phyloP scores from a whole-genome alignment of 306 rosid genomes.

The Macrotyloma uniflorum region DNA sequence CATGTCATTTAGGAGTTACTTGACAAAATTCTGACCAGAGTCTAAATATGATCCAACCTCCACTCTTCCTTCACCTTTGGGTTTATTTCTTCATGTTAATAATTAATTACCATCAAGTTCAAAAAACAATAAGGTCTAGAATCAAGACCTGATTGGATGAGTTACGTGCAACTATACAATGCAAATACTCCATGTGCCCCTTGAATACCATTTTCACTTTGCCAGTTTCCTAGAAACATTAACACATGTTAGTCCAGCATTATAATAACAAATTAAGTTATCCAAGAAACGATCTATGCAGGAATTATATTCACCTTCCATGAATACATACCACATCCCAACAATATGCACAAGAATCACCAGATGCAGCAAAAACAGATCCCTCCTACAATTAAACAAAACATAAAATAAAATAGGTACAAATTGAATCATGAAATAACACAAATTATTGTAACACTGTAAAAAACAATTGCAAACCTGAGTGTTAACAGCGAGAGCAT shows the following conservation, averaged over 20 bases:
- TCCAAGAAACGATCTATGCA: slow-evolving; percentile 11
- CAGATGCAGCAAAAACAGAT: slow-evolving; percentile 84
- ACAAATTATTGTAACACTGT: slow-evolving; percentile 4
- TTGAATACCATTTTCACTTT: slow-evolving; percentile 74
- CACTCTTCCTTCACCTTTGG: neutral
- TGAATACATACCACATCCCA: slow-evolving; percentile 95
- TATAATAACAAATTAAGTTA: slow-evolving; percentile 26
- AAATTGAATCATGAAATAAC: slow-evolving; percentile 25
- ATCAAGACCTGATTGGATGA: slow-evolving; percentile 72
- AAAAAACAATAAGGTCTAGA: slow-evolving; percentile 28
- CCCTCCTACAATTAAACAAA: slow-evolving; percentile 64
- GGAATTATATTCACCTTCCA: slow-evolving; percentile 54
- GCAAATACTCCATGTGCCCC: slow-evolving; percentile 93
- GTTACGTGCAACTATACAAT: slow-evolving; percentile 82
- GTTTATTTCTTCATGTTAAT: neutral
- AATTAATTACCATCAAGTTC: slow-evolving; percentile 23
- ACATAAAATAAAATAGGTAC: slow-evolving; percentile 22
- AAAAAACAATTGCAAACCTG: slow-evolving; percentile 48
- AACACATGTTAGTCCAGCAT: slow-evolving; percentile 31
- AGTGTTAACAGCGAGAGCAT: slow-evolving; percentile 78
- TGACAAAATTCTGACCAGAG: neutral
- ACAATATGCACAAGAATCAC: slow-evolving; percentile 93
- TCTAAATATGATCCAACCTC: neutral
- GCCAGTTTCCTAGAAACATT: slow-evolving; percentile 67
- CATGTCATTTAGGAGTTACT: neutral